phyloP scores from a whole-genome alignment of 1,139 yeast species.

The Pichia inconspicua region DNA sequence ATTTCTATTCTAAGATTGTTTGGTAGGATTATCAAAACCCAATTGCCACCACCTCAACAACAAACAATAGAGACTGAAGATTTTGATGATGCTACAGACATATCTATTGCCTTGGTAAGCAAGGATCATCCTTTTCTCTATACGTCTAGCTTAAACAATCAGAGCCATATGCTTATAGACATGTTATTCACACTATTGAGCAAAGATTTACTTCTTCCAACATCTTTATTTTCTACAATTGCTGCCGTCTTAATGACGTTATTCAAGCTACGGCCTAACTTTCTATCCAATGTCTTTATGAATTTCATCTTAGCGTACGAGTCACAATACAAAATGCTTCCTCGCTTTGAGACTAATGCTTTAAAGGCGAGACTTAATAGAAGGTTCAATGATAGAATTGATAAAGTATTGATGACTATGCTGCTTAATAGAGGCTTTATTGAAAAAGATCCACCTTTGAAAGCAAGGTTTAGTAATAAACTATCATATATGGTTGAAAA shows the following conservation, averaged over 20 bases:
- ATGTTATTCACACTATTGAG: conserved; percentile 48
- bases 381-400: conserved; percentile 41
- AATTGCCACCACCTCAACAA: conserved; percentile 41
- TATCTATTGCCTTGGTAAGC: conserved; percentile 53
- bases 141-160: conserved; percentile 51
- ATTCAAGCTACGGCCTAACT: conserved; percentile 51
- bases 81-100: conserved; percentile 27
- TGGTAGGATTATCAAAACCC: conserved; percentile 62
- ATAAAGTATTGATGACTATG: conserved; percentile 26
- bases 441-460: conserved; percentile 29
- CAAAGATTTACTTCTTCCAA: conserved; percentile 45
- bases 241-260: conserved; percentile 45
- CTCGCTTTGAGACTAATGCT: conserved; percentile 27
- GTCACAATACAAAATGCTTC: conserved; percentile 24
- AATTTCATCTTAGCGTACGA: conserved; percentile 30
- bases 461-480: conserved; percentile 27
- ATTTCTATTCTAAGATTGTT: conserved; percentile 67
- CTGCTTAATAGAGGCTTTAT: conserved; percentile 35
- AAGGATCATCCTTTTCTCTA: conserved; percentile 63
- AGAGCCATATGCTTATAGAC: conserved; percentile 65
- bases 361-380: conserved; percentile 35
- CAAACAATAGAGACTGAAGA: conserved; percentile 10
- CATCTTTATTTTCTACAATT: conserved; percentile 50
- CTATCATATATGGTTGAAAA: conserved; percentile 24
- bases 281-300: conserved; percentile 37